These are phyloP conservation scores for Musa balbisiana DNA, from an alignment of 202 grass and related monocot species.

Conservation along the genomic window DNA sequence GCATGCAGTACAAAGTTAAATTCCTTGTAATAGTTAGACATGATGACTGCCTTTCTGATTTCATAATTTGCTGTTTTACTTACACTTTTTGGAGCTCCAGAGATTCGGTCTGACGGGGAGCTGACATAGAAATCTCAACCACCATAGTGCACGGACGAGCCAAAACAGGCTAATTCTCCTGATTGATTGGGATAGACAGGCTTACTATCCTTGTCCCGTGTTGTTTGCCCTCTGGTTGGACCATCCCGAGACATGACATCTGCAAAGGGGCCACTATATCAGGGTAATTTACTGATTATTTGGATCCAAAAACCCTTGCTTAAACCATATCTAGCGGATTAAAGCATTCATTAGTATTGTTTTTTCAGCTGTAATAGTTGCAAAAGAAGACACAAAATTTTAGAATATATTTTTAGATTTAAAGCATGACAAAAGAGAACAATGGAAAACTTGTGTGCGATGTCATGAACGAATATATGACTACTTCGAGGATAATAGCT, in stretches of 20 bases:
- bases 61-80: not conserved
- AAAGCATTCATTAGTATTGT: no score
- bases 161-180: conserved; percentile 35
- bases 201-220: not conserved
- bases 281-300: no score
- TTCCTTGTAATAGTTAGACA: no score
- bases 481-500: no score
- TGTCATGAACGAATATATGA: no score
- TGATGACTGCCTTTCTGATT: not conserved
- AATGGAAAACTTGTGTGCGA: no score
- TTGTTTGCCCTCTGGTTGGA: not conserved
- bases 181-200: conserved; percentile 4
- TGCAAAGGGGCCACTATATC: not conserved
- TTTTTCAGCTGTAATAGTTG: no score
- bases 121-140: conserved; percentile 39
- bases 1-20: no score
- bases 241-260: not conserved
- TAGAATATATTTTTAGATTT: no score
- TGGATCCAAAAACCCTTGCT: no score
- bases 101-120: conserved; percentile 2
- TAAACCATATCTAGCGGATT: not conserved
- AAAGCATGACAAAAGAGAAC: no score
- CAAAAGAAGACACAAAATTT: no score
- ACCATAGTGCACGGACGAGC: conserved; percentile 43
- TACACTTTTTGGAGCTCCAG: conserved; percentile 14